Evolutionary conservation across 2,329 filamentous ascomycete genomes (phyloP).

Genomic region (Colletotrichum magnum): DNA sequence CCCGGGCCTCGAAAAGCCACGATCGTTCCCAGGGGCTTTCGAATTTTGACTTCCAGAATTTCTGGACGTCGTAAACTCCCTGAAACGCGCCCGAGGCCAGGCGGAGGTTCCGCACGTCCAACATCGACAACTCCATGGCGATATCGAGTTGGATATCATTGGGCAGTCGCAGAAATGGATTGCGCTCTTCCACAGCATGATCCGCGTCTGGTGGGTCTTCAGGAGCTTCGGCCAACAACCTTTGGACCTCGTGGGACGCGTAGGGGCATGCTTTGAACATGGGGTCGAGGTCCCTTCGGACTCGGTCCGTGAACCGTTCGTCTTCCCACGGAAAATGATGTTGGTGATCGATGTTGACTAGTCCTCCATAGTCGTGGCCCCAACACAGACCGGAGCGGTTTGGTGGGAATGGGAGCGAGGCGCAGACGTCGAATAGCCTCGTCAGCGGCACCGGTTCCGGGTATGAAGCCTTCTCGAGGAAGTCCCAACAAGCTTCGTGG

Average conservation of each 20-base stretch:
- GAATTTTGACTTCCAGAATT: slow-evolving; percentile 39
- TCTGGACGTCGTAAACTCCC: slow-evolving; percentile 16
- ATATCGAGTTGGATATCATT: not conserved
- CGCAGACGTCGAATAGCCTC: slow-evolving; percentile 1
- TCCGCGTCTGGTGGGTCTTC: not conserved
- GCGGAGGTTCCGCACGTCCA: not conserved
- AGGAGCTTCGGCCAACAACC: not conserved
- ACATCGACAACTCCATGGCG: not conserved
- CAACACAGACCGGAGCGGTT: not conserved
- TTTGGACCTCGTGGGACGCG: not conserved
- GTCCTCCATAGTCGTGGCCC: slow-evolving; percentile 2
- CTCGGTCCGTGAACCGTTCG: not conserved
- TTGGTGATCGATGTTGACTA: not conserved
- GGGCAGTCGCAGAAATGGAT: not conserved
- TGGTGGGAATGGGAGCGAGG: not conserved
- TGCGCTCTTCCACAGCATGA: too few species aligned
- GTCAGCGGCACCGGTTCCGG: not conserved
- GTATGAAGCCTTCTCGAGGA: not conserved
- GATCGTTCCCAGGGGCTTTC: slow-evolving; percentile 8
- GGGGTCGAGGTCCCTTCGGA: not conserved
- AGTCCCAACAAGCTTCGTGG: not conserved
- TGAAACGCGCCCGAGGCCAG: slow-evolving; percentile 16
- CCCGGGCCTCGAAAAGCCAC: slow-evolving; percentile 33
- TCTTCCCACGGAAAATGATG: not conserved
- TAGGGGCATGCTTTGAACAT: not conserved